Conservation (phyloP, 768 basidiomycete species). For the Neoboletus subvelutipes region DNA sequence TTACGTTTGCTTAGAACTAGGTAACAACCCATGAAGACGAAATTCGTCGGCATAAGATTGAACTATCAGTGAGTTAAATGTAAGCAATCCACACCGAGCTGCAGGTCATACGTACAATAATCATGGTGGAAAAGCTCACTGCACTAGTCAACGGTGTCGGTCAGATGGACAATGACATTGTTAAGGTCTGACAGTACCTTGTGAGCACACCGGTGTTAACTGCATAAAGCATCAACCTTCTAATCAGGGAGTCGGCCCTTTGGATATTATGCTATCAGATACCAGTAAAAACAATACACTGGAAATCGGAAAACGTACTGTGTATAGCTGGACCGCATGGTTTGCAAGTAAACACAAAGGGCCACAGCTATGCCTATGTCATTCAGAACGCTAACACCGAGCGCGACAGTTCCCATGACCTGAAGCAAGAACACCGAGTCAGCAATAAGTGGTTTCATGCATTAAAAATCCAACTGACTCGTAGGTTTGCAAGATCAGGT, state of each 20-base stretch:
- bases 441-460: background rate
- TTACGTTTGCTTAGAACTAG: constrained; percentile 66
- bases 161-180: background rate
- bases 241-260: constrained; percentile 59
- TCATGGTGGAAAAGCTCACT: constrained; percentile 46
- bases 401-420: constrained; percentile 47
- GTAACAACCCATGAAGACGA: constrained; percentile 61
- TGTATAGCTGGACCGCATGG: constrained; percentile 49
- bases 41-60: constrained; percentile 50
- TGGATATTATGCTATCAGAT: background rate
- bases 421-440: constrained; percentile 20
- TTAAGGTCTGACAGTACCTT: constrained; percentile 38
- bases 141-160: constrained; percentile 19
- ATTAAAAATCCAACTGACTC: constrained; percentile 35
- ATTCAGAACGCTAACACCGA: constrained; percentile 49
- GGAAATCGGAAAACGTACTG: constrained; percentile 33
- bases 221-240: constrained; percentile 55
- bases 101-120: constrained; percentile 44
- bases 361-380: constrained; percentile 53
- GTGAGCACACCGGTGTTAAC: constrained; percentile 63
- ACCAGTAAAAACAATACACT: background rate
- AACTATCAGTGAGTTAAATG: constrained; percentile 41
- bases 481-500: constrained; percentile 42
- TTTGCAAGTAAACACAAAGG: constrained; percentile 54
- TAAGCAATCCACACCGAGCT: background rate